Percentiles rank a stretch among this genome's conserved stretches.
Evolutionary conservation across 1,284 basidiomycete genomes (phyloP).

Genomic region (Meripilus lineatus): DNA sequence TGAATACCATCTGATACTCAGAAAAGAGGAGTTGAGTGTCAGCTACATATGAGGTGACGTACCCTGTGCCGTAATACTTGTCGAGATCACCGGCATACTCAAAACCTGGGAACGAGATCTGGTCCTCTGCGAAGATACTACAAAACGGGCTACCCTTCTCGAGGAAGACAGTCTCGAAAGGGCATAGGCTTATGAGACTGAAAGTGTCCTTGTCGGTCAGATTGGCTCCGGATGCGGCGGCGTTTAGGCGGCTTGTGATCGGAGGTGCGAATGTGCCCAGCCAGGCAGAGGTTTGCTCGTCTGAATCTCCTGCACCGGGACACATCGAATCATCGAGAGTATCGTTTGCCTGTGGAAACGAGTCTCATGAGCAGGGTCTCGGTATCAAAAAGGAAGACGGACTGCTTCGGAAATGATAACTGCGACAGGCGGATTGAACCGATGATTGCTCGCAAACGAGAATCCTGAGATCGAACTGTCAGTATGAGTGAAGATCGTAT

Average conservation of each 20-base stretch:
- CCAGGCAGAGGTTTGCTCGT: slow-evolving; percentile 46
- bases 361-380: not conserved
- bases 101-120: slow-evolving; percentile 54
- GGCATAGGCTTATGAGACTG: slow-evolving; percentile 68
- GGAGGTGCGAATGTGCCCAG: slow-evolving; percentile 48
- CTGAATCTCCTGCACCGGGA: slow-evolving; percentile 46
- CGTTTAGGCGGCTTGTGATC: slow-evolving; percentile 61
- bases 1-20: not conserved
- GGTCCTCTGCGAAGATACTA: slow-evolving; percentile 45
- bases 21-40: not conserved
- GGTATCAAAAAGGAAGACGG: slow-evolving; percentile 26
- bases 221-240: slow-evolving; percentile 55
- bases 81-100: slow-evolving; percentile 72
- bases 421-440: slow-evolving; percentile 7
- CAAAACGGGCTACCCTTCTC: slow-evolving; percentile 66
- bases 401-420: slow-evolving; percentile 1
- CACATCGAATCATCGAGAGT: slow-evolving; percentile 74
- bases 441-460: slow-evolving; percentile 21
- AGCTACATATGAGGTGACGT: slow-evolving; percentile 18
- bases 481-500: not conserved
- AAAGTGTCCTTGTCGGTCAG: slow-evolving; percentile 53
- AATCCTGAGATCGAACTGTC: slow-evolving; percentile 37
- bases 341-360: slow-evolving; percentile 48
- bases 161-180: slow-evolving; percentile 65
- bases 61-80: slow-evolving; percentile 77